Evolutionary conservation across 225 moss, liverwort and hornwort genomes (phyloP), one percentile per base, ranked within the genome.

Genomic region (Straminergon stramineum): DNA sequence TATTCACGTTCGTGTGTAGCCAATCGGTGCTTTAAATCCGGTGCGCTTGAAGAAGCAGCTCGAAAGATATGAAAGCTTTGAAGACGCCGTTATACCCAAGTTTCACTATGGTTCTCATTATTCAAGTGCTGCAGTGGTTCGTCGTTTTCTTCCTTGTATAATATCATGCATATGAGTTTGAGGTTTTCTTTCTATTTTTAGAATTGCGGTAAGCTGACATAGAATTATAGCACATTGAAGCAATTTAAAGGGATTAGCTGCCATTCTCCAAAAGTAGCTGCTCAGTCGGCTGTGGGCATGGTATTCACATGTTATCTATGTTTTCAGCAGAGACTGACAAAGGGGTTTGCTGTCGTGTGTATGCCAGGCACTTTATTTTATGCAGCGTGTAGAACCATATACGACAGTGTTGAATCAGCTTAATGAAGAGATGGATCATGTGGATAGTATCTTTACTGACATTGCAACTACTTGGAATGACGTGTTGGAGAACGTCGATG

Each of bases 21-120:
- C 99, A 37, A 91, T 99, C 78, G 99, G 99, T 89, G 99, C 95
- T 71, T 93, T 97, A 57, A 97, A 99, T 91, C 89, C 93, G 20
- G 80, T 51, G 87, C 97, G 97, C 64, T 93, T 97, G 91, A 92
- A 95, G 92, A 96, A 96, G 61, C 93, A 95, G 88, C 87, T 97
- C 88, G 95, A 99, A 86, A 93, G 94, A 93, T 99, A 96, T 90
- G 96, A 97, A 75, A 97, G 90, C 84, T 97, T 96, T 91, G 95
- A 99, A 81, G 97, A 97, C 91, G 89, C 96, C 56, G 85, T 96
- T 64, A 97, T 99, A 87, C 97, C 99, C 52, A 99, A 97, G 92
- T 99, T 97, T 85, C 95, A 97, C 92, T 99, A 97, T 83, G 95
- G 95, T 68, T 96, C 96, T 76, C 99, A 99, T 92, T 99, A 99